Evolutionary conservation across 2,329 filamentous ascomycete genomes (phyloP).

Genomic region (Penicillium corylophilum): DNA sequence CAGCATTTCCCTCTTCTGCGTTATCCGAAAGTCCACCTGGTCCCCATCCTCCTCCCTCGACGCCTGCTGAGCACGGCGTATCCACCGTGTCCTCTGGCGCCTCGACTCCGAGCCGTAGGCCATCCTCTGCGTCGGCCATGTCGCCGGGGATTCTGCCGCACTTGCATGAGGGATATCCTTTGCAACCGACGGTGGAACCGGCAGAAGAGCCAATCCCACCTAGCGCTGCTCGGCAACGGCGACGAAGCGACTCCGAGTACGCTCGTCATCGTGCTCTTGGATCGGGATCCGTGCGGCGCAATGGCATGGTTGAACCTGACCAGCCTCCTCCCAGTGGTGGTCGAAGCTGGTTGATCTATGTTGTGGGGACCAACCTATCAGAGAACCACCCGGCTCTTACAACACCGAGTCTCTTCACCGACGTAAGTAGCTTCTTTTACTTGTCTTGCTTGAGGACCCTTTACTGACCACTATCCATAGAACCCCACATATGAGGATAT

Average conservation of each 20-base stretch:
- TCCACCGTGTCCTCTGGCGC: constrained; percentile 55
- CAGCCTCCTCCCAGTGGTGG: constrained; percentile 50
- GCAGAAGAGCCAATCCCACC: constrained; percentile 44
- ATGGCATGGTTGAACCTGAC: constrained; percentile 64
- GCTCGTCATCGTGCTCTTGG: constrained; percentile 57
- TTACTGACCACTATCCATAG: constrained; percentile 28
- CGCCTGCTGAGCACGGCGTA: constrained; percentile 59
- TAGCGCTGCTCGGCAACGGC: constrained; percentile 51
- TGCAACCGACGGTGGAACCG: constrained; percentile 39
- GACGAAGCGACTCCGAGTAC: constrained; percentile 60
- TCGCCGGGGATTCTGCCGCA: constrained; percentile 39
- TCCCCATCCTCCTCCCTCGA: constrained; percentile 62
- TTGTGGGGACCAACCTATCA: constrained; percentile 67
- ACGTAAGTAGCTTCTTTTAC: constrained; percentile 47
- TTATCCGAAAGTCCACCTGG: constrained; percentile 58
- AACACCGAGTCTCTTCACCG: constrained; percentile 68
- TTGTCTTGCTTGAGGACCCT: neutral
- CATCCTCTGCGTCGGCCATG: constrained; percentile 49
- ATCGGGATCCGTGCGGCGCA: constrained; percentile 61
- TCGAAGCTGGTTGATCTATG: constrained; percentile 70
- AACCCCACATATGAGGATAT: constrained; percentile 71
- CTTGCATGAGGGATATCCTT: constrained; percentile 38
- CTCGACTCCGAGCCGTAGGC: constrained; percentile 49
- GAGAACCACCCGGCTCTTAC: constrained; percentile 70
- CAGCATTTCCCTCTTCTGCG: constrained; percentile 40